phyloP scores from a whole-genome alignment of 192 early-diverging fungal species.

The Piromyces sp. region DNA sequence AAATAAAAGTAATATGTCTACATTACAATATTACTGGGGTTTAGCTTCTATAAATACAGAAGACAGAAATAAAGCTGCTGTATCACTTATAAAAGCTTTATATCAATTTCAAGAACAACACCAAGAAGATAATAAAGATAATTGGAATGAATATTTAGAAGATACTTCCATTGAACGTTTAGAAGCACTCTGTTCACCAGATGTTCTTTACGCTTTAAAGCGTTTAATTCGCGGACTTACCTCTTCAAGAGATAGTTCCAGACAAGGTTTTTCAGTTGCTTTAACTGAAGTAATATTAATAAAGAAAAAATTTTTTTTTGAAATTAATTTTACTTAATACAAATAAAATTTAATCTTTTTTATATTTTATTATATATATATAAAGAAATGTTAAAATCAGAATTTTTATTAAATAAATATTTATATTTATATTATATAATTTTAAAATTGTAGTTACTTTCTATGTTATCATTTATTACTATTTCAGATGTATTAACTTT shows the following conservation, averaged over 20 bases:
- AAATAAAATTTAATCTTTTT: too few species aligned
- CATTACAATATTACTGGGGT: constrained; percentile 56
- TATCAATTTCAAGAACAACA: constrained; percentile 20
- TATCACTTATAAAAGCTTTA: constrained; percentile 36
- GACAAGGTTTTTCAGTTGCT: constrained; percentile 90
- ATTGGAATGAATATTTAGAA: not conserved
- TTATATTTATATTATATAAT: constrained; percentile 3
- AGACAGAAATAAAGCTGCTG: constrained; percentile 45
- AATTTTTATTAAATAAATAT: too few species aligned
- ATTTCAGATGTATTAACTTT: constrained; percentile 49
- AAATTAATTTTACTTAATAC: too few species aligned
- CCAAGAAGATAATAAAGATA: not conserved
- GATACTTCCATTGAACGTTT: constrained; percentile 34
- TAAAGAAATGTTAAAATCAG: too few species aligned
- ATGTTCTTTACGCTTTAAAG: constrained; percentile 71
- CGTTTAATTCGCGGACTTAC: constrained; percentile 78
- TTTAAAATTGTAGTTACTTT: not conserved
- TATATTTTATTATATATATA: too few species aligned
- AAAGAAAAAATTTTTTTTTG: too few species aligned
- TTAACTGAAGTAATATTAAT: constrained; percentile 51
- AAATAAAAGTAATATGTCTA: constrained; percentile 4
- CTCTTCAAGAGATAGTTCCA: constrained; percentile 65
- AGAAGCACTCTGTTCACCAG: constrained; percentile 47
- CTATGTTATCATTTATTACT: constrained; percentile 9
- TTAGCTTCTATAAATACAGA: constrained; percentile 57